Evolutionary conservation across 192 early-diverging fungal genomes (phyloP).

Genomic region (Backusella luteola): DNA sequence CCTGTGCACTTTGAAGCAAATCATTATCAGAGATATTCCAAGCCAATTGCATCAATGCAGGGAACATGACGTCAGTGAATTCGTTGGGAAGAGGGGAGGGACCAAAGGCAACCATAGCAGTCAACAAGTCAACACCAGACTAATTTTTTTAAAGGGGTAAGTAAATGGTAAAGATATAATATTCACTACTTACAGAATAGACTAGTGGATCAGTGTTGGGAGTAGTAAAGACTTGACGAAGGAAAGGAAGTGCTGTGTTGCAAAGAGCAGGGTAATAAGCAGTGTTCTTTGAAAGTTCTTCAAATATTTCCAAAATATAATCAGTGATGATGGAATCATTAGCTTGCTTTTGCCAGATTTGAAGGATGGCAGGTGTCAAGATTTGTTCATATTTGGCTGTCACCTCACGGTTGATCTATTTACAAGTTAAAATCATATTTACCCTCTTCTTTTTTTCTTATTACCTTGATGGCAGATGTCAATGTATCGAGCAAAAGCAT

Average conservation of each 20-base stretch:
- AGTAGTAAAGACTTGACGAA: slow-evolving; percentile 55
- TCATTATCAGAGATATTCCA: slow-evolving; percentile 66
- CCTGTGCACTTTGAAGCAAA: slow-evolving; percentile 88
- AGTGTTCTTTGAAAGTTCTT: slow-evolving; percentile 68
- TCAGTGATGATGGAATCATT: slow-evolving; percentile 72
- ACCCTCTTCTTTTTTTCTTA: not conserved
- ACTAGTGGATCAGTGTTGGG: slow-evolving; percentile 33
- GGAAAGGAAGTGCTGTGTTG: slow-evolving; percentile 69
- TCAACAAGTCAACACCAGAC: slow-evolving; percentile 73
- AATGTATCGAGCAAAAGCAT: slow-evolving; percentile 69
- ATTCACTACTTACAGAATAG: slow-evolving; percentile 38
- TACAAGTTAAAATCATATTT: not conserved
- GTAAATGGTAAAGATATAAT: slow-evolving; percentile 27
- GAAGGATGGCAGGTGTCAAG: slow-evolving; percentile 69
- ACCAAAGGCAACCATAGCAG: slow-evolving; percentile 66
- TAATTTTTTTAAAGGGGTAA: slow-evolving; percentile 1
- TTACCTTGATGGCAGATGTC: slow-evolving; percentile 57
- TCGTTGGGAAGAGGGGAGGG: slow-evolving; percentile 71
- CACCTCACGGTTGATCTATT: slow-evolving; percentile 66
- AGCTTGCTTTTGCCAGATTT: slow-evolving; percentile 78
- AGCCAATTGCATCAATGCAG: slow-evolving; percentile 73
- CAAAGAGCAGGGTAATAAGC: slow-evolving; percentile 65
- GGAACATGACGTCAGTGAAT: slow-evolving; percentile 78
- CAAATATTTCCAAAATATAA: slow-evolving; percentile 77
- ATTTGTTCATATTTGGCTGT: slow-evolving; percentile 71